Conservation (phyloP, 2,329 filamentous ascomycete genomes). For the Botrytis porri region DNA sequence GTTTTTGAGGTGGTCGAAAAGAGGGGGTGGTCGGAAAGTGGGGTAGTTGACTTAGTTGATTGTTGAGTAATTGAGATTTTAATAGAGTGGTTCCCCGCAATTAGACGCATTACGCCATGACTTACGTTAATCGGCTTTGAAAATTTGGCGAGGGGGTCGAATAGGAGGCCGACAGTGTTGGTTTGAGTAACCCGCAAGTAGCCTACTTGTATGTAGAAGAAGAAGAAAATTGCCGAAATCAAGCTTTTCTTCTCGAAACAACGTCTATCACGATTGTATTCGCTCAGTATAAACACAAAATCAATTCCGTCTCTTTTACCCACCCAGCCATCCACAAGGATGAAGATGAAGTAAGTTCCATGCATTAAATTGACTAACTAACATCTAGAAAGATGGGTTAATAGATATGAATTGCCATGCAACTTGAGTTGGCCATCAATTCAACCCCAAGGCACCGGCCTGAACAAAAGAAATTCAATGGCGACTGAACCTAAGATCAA, state of each 20-base stretch:
- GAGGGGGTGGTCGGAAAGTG: too few relatives aligned
- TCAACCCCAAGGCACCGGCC: not conserved
- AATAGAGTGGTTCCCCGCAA: too few relatives aligned
- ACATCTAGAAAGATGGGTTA: not conserved
- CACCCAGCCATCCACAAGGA: too few relatives aligned
- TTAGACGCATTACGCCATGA: too few relatives aligned
- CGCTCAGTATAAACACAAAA: too few relatives aligned
- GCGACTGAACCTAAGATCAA: not conserved
- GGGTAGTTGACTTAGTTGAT: too few relatives aligned
- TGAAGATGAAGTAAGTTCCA: too few relatives aligned
- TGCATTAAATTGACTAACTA: not conserved
- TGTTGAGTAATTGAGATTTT: too few relatives aligned
- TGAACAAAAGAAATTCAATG: not conserved
- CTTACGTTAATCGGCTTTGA: not conserved
- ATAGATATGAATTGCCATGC: not conserved
- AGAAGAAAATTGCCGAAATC: rapidly evolving
- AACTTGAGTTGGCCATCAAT: not conserved
- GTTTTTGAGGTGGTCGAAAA: too few relatives aligned
- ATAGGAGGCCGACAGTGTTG: not conserved
- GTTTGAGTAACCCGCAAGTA: not conserved
- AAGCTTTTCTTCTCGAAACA: not conserved
- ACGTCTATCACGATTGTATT: not conserved
- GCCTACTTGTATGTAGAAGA: not conserved
- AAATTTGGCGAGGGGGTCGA: not conserved
- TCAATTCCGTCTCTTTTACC: too few relatives aligned